Percentiles rank a stretch among this genome's conserved stretches.
Conservation (phyloP, 2,329 filamentous ascomycete species). For the Paracoccidioides lutzii region DNA sequence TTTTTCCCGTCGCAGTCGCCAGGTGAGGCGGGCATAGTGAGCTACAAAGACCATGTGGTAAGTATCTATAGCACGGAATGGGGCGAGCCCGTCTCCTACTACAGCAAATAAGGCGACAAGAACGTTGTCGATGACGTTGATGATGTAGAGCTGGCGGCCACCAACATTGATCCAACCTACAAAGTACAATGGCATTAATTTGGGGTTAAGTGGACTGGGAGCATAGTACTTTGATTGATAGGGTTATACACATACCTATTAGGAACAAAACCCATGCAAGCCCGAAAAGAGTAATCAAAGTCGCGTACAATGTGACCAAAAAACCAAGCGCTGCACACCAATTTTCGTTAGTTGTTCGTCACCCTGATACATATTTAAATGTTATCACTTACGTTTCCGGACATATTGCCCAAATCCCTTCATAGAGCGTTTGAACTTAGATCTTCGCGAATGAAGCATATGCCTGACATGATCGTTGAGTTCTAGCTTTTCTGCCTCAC, state of each 20-base stretch:
- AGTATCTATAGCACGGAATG: conserved; percentile 68
- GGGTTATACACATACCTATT: conserved; percentile 43
- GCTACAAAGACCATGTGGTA: conserved; percentile 80
- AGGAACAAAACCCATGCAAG: conserved; percentile 83
- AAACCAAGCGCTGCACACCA: conserved; percentile 53
- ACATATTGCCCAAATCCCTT: conserved; percentile 73
- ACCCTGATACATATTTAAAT: not conserved
- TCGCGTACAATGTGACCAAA: conserved; percentile 71
- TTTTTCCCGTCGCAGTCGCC: conserved; percentile 51
- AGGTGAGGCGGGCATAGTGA: conserved; percentile 55
- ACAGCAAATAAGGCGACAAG: conserved; percentile 58
- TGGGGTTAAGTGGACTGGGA: not conserved
- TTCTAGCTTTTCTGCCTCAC: conserved; percentile 56
- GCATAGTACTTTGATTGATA: not conserved
- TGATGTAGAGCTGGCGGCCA: conserved; percentile 53
- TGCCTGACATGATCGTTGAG: conserved; percentile 79
- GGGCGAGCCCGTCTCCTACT: conserved; percentile 57
- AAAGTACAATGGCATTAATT: not conserved
- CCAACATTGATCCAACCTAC: conserved; percentile 69
- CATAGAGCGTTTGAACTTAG: conserved; percentile 65
- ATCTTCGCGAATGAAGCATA: conserved; percentile 70
- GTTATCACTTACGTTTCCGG: conserved; percentile 43
- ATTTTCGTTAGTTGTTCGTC: not conserved
- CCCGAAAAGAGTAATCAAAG: conserved; percentile 70
- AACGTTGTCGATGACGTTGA: conserved; percentile 58